These are phyloP conservation scores for Malassezia sp. DNA, from an alignment of 1,284 basidiomycete species.

Conservation along the genomic window DNA sequence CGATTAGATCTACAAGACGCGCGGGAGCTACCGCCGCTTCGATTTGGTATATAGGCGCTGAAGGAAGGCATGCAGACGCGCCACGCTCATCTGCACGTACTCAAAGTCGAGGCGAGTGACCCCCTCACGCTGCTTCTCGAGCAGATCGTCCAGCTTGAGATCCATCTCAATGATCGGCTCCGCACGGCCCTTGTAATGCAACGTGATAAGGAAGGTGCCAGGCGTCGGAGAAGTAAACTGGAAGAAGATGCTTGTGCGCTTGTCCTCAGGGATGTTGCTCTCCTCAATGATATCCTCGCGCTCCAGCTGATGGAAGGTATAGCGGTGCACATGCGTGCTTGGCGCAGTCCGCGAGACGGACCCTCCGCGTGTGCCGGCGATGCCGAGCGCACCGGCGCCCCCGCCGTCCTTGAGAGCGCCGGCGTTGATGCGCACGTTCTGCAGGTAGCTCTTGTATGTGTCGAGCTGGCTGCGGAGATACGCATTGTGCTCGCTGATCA, in stretches of 20 bases:
- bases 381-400: constrained; percentile 71
- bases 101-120: constrained; percentile 88
- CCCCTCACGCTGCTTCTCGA: constrained; percentile 98
- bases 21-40: no score
- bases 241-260: constrained; percentile 91
- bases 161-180: constrained; percentile 99
- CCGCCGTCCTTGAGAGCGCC: constrained; percentile 59
- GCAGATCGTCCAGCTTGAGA: constrained; percentile 92
- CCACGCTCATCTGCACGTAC: constrained; percentile 93
- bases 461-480: constrained; percentile 91
- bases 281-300: constrained; percentile 99
- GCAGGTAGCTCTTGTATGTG: constrained; percentile 97
- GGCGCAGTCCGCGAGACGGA: constrained; percentile 42
- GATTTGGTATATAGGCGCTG: neutral
- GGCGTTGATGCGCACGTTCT: constrained; percentile 71
- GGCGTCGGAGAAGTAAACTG: constrained; percentile 94
- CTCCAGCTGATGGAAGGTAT: constrained; percentile 93
- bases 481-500: constrained; percentile 96
- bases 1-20: no score
- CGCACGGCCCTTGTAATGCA: constrained; percentile 97
- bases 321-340: constrained; percentile 57
- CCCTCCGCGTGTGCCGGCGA: no score
- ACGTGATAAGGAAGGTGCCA: constrained; percentile 93
- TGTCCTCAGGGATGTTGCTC: constrained; percentile 92
- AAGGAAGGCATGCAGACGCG: constrained; percentile 72